Conservation (phyloP, 257 asterid species). For the Cruciata laevipes region DNA sequence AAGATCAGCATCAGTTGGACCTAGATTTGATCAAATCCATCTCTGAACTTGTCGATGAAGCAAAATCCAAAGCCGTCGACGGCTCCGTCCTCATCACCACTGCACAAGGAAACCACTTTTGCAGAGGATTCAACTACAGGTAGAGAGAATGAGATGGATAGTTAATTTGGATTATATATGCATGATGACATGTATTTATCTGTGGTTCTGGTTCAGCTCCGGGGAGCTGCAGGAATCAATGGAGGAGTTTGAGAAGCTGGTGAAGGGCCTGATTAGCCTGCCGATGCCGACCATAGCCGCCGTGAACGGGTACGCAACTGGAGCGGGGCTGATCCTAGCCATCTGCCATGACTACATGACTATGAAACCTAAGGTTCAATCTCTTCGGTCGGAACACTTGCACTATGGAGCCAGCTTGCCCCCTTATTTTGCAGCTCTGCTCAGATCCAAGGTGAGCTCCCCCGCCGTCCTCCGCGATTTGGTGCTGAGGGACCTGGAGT, state of each 20-base stretch:
- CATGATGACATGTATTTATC: too few species aligned
- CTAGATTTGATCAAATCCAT: conserved; percentile 31
- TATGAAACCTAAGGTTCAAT: neutral
- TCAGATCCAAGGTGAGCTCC: conserved; percentile 41
- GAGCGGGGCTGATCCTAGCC: neutral
- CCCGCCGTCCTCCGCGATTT: conserved; percentile 33
- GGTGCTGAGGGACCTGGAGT: conserved; percentile 40
- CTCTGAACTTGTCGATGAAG: conserved; percentile 40
- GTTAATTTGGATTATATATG: too few species aligned
- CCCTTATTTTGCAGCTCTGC: conserved; percentile 55
- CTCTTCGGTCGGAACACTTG: neutral
- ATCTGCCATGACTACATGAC: neutral
- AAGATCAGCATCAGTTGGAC: neutral
- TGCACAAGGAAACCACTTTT: conserved; percentile 51
- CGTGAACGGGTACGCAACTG: neutral
- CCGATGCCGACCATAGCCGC: neutral
- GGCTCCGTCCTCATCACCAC: conserved; percentile 61
- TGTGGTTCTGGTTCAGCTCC: too few species aligned
- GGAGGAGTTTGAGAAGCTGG: conserved; percentile 44
- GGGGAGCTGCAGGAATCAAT: conserved; percentile 46
- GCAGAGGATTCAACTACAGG: conserved; percentile 55
- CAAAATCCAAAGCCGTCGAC: conserved; percentile 37
- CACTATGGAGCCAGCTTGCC: conserved; percentile 35
- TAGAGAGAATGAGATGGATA: too few species aligned
- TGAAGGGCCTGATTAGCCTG: conserved; percentile 28